phyloP scores from a whole-genome alignment of 495 filamentous ascomycete species.

The Letharia lupina region DNA sequence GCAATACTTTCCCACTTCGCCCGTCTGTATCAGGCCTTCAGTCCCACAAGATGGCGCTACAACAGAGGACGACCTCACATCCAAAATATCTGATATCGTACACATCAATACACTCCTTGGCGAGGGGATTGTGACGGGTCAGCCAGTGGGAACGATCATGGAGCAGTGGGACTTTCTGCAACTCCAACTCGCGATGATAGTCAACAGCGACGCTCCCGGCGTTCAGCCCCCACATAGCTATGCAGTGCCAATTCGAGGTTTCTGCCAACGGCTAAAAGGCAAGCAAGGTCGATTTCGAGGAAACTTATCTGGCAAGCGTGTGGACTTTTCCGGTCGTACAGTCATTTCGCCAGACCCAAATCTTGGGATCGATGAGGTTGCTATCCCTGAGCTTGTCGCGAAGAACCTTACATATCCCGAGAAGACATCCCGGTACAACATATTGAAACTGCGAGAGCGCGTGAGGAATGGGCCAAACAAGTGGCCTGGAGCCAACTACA shows the following conservation, averaged over 20 bases:
- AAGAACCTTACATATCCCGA: conserved; percentile 95
- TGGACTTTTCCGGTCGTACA: conserved; percentile 94
- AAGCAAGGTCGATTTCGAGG: conserved; percentile 97
- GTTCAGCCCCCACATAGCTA: conserved; percentile 60
- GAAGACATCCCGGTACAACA: conserved; percentile 71
- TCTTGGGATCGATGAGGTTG: conserved; percentile 85
- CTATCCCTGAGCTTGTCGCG: conserved; percentile 79
- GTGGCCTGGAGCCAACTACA: conserved; percentile 80
- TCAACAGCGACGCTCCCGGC: conserved; percentile 93
- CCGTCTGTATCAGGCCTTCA: conserved; percentile 86
- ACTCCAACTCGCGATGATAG: conserved; percentile 89
- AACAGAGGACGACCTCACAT: conserved; percentile 93
- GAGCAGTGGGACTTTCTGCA: conserved; percentile 98
- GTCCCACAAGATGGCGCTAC: conserved; percentile 84
- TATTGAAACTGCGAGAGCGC: conserved; percentile 64
- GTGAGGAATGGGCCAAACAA: conserved; percentile 63
- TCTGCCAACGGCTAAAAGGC: conserved; percentile 90
- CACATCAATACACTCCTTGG: conserved; percentile 78
- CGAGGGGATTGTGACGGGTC: conserved; percentile 68
- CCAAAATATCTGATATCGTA: conserved; percentile 88
- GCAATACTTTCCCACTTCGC: conserved; percentile 91
- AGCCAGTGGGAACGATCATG: conserved; percentile 81
- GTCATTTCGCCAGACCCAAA: conserved; percentile 98
- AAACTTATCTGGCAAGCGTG: conserved; percentile 94
- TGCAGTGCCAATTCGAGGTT: conserved; percentile 71